Evolutionary conservation across 2,329 filamentous ascomycete species (phyloP), one percentile per base, ranked within the genome.

Genomic region (Dothistroma pini): DNA sequence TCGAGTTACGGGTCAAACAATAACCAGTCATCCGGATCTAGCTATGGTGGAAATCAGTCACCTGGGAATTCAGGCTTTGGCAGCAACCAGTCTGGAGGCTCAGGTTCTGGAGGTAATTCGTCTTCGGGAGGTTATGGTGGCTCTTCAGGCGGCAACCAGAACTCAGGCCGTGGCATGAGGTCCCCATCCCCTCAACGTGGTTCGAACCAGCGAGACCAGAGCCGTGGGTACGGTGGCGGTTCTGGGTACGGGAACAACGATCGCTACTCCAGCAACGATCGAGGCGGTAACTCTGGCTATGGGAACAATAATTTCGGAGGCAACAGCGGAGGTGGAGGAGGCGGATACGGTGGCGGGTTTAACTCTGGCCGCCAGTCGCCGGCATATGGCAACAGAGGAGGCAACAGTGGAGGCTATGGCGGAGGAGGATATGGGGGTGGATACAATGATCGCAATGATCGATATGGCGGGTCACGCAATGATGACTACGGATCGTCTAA

Each of bases 401-500:
- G 41, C 38, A 16, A 38, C 11, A 44, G 41, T 29, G 19, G 35
- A 22, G 56, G 41, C 25, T n/a, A 34, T 22, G 44, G 32, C 14
- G 19, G 53, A 11, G 34, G 47, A 35, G 31, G 31, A 12, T 32
- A 53, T 22, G 53, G 35, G 16, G 57, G 50, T 2, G 48, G 32
- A n/a, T 5, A 22, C 32, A 47, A 41, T 6, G 32, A 41, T 38
- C n/a, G 44, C 31, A 52, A 52, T 31, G 29, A 57, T 31, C 44
- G 56, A 38, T 10, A 16, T 34, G 35, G 56, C 3, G 22, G 48
- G 34, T 29, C 25, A 29, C 25, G 25, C 25, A 29, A 6, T 29
- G 44, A 63, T 14, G 57, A 62, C 25, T 19, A 55, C 44, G 49
- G 54, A 50, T 50, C 38, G 11, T 49, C 47, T n/a, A 14, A 41